Evolutionary conservation across 306 rosid genomes (phyloP).

Genomic region (Lithocarpus polystachyus): DNA sequence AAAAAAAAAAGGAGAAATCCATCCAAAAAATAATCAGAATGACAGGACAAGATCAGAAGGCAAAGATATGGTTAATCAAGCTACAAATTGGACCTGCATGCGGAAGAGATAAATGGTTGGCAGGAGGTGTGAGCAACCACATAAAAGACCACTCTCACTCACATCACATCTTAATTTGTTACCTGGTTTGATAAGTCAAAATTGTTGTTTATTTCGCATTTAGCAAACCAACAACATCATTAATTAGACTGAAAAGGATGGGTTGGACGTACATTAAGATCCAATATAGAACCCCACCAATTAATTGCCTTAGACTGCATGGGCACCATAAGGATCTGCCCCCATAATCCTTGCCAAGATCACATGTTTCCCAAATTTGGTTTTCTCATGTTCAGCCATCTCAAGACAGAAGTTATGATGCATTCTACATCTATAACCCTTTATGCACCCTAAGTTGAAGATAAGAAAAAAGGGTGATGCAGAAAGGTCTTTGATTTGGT

Average conservation of each 20-base stretch:
- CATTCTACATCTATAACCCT: constrained; percentile 29
- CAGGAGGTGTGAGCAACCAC: too few relatives aligned
- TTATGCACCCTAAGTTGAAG: constrained; percentile 36
- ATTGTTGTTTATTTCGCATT: background rate
- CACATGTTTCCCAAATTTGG: constrained; percentile 49
- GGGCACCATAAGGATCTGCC: constrained; percentile 35
- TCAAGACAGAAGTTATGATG: constrained; percentile 39
- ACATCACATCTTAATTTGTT: background rate
- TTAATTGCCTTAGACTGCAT: background rate
- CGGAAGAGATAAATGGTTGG: too few relatives aligned
- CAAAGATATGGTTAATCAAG: too few relatives aligned
- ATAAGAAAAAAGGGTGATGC: constrained; percentile 20
- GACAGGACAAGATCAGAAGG: too few relatives aligned
- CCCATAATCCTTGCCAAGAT: constrained; percentile 43
- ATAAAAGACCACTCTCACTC: too few relatives aligned
- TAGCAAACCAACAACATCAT: constrained; percentile 38
- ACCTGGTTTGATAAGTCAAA: background rate
- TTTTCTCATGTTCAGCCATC: constrained; percentile 40
- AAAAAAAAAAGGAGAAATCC: too few relatives aligned
- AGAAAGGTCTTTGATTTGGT: constrained; percentile 44
- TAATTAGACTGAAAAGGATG: constrained; percentile 39
- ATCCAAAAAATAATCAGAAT: too few relatives aligned
- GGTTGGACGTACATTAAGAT: constrained; percentile 31
- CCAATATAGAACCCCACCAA: constrained; percentile 42
- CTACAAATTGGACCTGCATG: too few relatives aligned